Conservation (phyloP, 2,329 filamentous ascomycete genomes). For the Claviceps pazoutovae region DNA sequence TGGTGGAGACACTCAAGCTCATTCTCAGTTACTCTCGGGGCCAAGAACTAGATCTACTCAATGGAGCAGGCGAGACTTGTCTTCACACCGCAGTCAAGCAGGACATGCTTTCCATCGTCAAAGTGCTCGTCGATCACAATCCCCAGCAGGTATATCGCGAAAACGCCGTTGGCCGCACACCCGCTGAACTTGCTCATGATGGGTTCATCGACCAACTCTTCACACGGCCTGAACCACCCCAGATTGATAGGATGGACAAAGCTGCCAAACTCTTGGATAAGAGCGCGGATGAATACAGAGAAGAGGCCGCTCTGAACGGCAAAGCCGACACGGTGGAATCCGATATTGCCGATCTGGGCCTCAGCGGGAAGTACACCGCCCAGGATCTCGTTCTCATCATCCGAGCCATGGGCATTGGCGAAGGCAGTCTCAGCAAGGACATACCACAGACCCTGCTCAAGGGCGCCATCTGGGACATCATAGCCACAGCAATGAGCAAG, state of each 20-base stretch:
- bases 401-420: constrained; percentile 13
- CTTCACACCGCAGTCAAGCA: constrained; percentile 42
- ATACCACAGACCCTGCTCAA: constrained; percentile 7
- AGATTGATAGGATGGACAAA: not conserved
- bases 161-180: constrained; percentile 63
- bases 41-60: constrained; percentile 41
- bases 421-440: constrained; percentile 5
- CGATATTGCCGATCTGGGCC: constrained; percentile 12
- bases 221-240: constrained; percentile 8
- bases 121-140: constrained; percentile 37
- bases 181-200: constrained; percentile 52
- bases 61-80: constrained; percentile 50
- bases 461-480: constrained; percentile 21
- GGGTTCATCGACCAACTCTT: constrained; percentile 29
- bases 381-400: constrained; percentile 14
- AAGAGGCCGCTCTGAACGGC: constrained; percentile 1
- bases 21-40: constrained; percentile 44
- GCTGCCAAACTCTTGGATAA: constrained; percentile 8
- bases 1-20: constrained; percentile 29
- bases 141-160: constrained; percentile 53
- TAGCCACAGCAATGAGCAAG: constrained; percentile 17
- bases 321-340: constrained; percentile 10
- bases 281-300: not conserved
- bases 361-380: constrained; percentile 16
- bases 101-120: constrained; percentile 21